Base-by-base conservation (phyloP, 2,329 filamentous ascomycete species). In the Cryoendolithus antarcticus region DNA sequence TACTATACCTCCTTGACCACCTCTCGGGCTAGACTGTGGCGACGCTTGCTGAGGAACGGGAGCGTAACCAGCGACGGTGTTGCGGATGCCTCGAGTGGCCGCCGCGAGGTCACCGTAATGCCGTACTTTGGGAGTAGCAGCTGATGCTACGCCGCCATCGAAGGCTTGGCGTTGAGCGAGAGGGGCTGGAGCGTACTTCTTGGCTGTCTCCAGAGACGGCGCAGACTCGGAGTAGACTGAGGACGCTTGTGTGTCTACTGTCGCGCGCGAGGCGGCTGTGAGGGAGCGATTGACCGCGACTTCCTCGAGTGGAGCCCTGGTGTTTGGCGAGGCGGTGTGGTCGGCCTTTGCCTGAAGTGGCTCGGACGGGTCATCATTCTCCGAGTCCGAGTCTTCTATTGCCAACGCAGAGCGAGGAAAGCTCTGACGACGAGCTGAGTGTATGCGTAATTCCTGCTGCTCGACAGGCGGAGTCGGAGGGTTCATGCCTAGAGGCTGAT, bases 71-170 rank as follows among this genome's bases (percentile, higher is more conserved):
- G 36, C 32, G 13, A 42, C 24, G 46, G 38, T 49, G 32, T 48
- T 54, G 13, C 58, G 52, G 35, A 67, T 55, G 3, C 56, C 58
- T 6, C 56, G 48, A 3, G 57, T 62, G 1, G 66, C 65, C 3
- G 63, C 57, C 34, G 61, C 59, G 7, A 70, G 58, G 44, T 69
- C 64, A 24, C 65, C 65, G 46, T 70, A 70, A 50, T 63, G 65
- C 15, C 61, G 61, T 31, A 56, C 49, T 42, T 65, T 66, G 3
- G 64, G 62, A 4, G 61, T 60, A 4, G 40, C 46, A 19, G 44
- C 44, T 12, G 46, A 44, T 9, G 43, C 40, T 8, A 27, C 24
- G 24, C 24, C 24, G 24, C 24, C 24, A 7, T 27, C 24, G 32
- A 41, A 34, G 12, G 43, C 27, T 30, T 37, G 32, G 28, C 44